Evolutionary conservation across 2,329 filamentous ascomycete species (phyloP), one percentile per base, ranked within the genome.

Genomic region (Penicillium sclerotigenum): DNA sequence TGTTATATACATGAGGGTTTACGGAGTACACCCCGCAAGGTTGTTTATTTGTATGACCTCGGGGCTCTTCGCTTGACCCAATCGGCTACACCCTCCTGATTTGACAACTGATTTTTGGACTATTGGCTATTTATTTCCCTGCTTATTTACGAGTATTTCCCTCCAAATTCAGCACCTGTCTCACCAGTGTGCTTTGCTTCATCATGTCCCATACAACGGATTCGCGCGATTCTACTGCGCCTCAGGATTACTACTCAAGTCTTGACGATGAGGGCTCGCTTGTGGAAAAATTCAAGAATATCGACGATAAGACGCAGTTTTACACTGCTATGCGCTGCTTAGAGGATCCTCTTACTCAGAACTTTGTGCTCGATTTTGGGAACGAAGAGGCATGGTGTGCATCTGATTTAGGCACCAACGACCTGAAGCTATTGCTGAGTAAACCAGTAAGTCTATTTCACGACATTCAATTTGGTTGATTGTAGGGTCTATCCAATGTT

Each of bases 281-380:
- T 7, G 52, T 42, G 28, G 50, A 62, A 14, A 68, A 65, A 40
- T 75, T 76, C 52, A 59, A 67, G 22, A 63, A 76, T 52, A 75
- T 77, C 22, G 75, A 78, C 37, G 66, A 75, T 22, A 56, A 65
- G 13, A 47, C 26, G 4, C 59, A 71, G 55, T 76, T 76, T 55
- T 47, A 47, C 18, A 31, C 55, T 5, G 74, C 71, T 46, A 60
- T 70, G 47, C 58, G 59, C 7, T 62, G 59, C 13, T 57, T 78
- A 5, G 43, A 66, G 36, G 62, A 71, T 41, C 57, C 68, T 13
- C 55, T 56, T 2, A 75, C 74, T 0, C 59, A 58, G 13, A 78
- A 77, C 58, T 78, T 78, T 54, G 68, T 76, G 26, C 64, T 78
- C 36, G 74, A 77, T 58, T 78, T 78, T 56, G 74, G 76, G 14